These are phyloP conservation scores for Thalassiosira oceanica DNA, from an alignment of 352 stramenopile species.

Conservation along the genomic window DNA sequence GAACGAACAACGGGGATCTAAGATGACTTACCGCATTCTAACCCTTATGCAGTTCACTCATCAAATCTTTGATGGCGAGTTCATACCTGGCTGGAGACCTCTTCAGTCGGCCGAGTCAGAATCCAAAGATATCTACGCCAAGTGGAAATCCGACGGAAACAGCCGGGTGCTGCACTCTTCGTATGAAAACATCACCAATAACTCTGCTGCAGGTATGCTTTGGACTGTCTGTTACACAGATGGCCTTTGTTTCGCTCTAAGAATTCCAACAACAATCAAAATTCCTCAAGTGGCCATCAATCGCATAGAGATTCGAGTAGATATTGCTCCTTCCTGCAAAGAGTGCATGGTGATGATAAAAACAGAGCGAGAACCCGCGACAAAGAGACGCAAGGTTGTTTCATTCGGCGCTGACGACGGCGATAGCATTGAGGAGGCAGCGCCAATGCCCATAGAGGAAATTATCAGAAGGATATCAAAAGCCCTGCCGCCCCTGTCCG, in stretches of 20 bases:
- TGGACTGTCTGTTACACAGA: too few species aligned
- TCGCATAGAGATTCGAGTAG: conserved; percentile 23
- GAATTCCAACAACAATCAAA: too few species aligned
- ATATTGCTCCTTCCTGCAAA: not conserved
- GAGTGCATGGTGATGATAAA: too few species aligned
- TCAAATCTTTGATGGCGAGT: conserved; percentile 64
- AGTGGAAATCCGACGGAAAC: not conserved
- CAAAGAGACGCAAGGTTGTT: conserved; percentile 16
- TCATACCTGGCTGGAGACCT: conserved; percentile 55
- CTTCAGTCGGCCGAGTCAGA: conserved; percentile 16
- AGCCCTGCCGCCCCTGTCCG: conserved; percentile 22
- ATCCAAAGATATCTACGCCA: conserved; percentile 14
- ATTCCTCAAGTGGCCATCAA: too few species aligned
- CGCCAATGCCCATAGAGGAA: conserved; percentile 16
- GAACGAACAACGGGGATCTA: too few species aligned
- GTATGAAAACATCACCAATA: conserved; percentile 15
- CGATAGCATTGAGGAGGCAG: not conserved
- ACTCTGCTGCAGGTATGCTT: conserved; percentile 10
- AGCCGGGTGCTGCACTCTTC: conserved; percentile 10
- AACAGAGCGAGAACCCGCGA: conserved; percentile 3
- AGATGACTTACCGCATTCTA: conserved; percentile 1
- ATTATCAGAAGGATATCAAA: conserved; percentile 21
- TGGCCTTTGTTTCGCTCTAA: too few species aligned
- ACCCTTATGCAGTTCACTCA: conserved; percentile 68
- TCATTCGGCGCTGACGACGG: conserved; percentile 6